Evolutionary conservation across 1,139 yeast genomes (phyloP).

Genomic region (Pichia sp.): DNA sequence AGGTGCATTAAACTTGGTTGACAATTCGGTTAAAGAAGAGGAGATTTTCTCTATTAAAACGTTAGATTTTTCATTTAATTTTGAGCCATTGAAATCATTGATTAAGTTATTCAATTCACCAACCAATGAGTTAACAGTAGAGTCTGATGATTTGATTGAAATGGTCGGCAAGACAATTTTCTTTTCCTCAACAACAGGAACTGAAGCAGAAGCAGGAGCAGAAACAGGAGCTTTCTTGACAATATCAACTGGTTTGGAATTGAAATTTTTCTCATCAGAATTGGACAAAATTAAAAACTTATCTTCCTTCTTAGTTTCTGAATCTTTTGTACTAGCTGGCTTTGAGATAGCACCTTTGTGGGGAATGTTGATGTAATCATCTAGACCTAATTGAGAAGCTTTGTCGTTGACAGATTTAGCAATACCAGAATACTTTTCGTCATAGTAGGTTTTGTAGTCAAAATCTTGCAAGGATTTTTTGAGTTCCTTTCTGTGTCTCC

Average conservation of each 20-base stretch:
- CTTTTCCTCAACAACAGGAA: not conserved
- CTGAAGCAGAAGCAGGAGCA: not conserved
- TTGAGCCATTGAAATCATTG: constrained; percentile 24
- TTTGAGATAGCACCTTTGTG: constrained; percentile 31
- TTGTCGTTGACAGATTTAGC: constrained; percentile 23
- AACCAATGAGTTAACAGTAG: constrained; percentile 25
- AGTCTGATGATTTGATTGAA: constrained; percentile 23
- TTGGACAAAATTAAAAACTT: constrained; percentile 11
- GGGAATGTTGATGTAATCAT: constrained; percentile 36
- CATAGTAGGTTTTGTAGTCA: constrained; percentile 16
- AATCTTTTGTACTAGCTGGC: constrained; percentile 6
- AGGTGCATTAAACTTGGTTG: constrained; percentile 31
- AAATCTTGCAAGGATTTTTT: constrained; percentile 24
- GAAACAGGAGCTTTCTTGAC: not conserved
- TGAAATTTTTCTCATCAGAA: not conserved
- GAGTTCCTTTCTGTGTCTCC: constrained; percentile 30
- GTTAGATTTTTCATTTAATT: constrained; percentile 27
- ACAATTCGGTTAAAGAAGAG: constrained; percentile 25
- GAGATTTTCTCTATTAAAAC: constrained; percentile 38
- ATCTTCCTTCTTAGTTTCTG: constrained; percentile 5
- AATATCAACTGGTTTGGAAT: not conserved
- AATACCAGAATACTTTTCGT: constrained; percentile 11
- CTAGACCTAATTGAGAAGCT: constrained; percentile 31
- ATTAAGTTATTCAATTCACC: constrained; percentile 29
- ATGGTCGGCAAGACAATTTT: constrained; percentile 21